phyloP scores from a whole-genome alignment of 768 basidiomycete genomes.

The Rhizopogon roseolus region DNA sequence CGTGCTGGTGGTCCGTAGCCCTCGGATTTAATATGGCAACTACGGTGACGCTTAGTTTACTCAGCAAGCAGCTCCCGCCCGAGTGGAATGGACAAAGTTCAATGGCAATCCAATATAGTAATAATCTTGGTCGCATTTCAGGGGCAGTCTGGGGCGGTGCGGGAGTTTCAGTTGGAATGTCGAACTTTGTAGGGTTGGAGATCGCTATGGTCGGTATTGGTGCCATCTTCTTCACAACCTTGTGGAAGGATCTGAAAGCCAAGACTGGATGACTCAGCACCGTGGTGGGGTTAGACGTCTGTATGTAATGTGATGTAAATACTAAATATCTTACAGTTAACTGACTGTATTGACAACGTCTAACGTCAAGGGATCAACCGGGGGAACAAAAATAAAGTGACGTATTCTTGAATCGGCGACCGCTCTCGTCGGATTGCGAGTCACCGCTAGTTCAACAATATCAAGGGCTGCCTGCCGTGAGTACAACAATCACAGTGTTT shows the following conservation, averaged over 20 bases:
- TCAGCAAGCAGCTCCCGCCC: conserved; percentile 65
- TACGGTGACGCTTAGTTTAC: conserved; percentile 60
- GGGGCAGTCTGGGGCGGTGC: conserved; percentile 69
- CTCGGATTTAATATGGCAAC: conserved; percentile 70
- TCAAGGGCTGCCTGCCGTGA: too few relatives aligned
- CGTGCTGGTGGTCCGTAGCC: conserved; percentile 47
- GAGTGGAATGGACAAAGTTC: conserved; percentile 53
- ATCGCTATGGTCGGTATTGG: conserved; percentile 59
- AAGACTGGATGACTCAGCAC: conserved; percentile 43
- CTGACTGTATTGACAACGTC: too few relatives aligned
- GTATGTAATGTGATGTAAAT: too few relatives aligned
- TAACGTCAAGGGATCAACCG: too few relatives aligned
- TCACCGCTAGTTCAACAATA: too few relatives aligned
- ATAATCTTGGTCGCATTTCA: conserved; percentile 58
- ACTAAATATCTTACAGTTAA: too few relatives aligned
- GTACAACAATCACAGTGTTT: too few relatives aligned
- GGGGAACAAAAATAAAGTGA: too few relatives aligned
- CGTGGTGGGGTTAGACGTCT: too few relatives aligned
- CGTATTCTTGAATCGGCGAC: too few relatives aligned
- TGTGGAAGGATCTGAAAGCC: conserved; percentile 65
- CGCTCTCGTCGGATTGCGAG: too few relatives aligned
- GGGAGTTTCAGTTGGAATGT: conserved; percentile 51
- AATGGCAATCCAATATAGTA: conserved; percentile 64
- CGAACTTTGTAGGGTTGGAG: conserved; percentile 54
- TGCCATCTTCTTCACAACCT: conserved; percentile 43